Evolutionary conservation across 2,329 filamentous ascomycete genomes (phyloP), one percentile per base, ranked within the genome.

Genomic region (Penicillium aurantiogriseum): DNA sequence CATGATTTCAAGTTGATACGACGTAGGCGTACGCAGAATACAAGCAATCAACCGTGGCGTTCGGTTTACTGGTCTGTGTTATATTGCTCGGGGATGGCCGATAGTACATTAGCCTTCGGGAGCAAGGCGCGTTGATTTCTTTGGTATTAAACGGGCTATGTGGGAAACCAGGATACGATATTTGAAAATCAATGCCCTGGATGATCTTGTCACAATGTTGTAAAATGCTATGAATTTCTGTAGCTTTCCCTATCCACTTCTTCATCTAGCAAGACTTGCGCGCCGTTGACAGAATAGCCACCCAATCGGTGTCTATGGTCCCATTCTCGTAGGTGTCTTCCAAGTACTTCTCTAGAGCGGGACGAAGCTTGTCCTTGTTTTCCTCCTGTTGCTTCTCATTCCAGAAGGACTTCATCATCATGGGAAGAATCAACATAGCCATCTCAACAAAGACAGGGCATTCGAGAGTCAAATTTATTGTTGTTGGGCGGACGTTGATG

Each of bases 31-130:
- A 56, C 42, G 61, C 49, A 64, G 54, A 55, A 53, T 62, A 63
- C 55, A 62, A 61, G 58, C 58, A 63, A 65, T 67, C 66, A 66
- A 64, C 63, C 69, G 64, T 62, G 71, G 71, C 66, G 70, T 73
- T 73, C 56, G 69, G 67, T 64, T 69, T 53, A 66, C 59, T 66
- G 42, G 49, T 62, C 63, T 66, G 56, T 71, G 62, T 64, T 63
- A 56, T 65, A 54, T 65, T 66, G 63, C 57, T 67, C 60, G 54
- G 58, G 62, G 62, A 62, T 64, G 66, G 59, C 60, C 58, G 51
- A 64, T 64, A 58, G 59, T 61, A 67, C 62, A 61, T 57, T 62
- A 51, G 58, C 58, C 54, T 65, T 61, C 52, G 63, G 63, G 56
- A 57, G 55, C 59, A 61, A 56, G 67, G 68, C 66, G 64, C 35